These are phyloP conservation scores for Tricholoma sp. DNA, from an alignment of 768 basidiomycete genomes.

Conservation along the genomic window DNA sequence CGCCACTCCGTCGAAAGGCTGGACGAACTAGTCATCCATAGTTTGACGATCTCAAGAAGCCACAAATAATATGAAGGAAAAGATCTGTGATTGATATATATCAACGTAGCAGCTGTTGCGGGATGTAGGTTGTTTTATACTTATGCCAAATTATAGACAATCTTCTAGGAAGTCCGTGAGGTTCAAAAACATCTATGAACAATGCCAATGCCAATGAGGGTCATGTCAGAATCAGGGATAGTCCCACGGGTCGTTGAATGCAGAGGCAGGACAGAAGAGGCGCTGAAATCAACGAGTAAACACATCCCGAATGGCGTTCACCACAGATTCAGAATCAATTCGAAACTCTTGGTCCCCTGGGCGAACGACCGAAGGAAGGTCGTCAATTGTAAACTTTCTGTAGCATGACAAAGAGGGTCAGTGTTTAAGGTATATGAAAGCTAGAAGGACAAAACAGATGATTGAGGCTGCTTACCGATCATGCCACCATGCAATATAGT, in stretches of 20 bases:
- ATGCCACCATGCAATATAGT: constrained; percentile 55
- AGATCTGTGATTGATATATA: not conserved
- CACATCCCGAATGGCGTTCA: constrained; percentile 29
- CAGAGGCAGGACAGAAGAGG: not conserved
- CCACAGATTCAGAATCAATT: constrained; percentile 38
- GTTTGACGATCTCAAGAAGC: not conserved
- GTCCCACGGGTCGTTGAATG: not conserved
- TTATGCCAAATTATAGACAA: not conserved
- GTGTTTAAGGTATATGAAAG: not conserved
- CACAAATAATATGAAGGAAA: not conserved
- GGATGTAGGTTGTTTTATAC: not conserved
- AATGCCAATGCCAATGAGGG: not conserved
- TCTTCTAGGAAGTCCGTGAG: not conserved
- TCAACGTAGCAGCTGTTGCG: not conserved
- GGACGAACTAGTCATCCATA: not conserved
- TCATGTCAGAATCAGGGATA: not conserved
- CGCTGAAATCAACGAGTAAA: constrained; percentile 7
- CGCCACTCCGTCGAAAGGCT: not conserved
- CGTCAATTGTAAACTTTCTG: constrained; percentile 31
- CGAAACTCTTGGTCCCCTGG: constrained; percentile 23
- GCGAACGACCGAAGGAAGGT: constrained; percentile 28
- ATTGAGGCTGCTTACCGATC: constrained; percentile 15
- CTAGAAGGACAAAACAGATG: not conserved
- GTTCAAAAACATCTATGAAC: not conserved
- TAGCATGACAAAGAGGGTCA: constrained; percentile 1